Conservation (phyloP, 768 basidiomycete genomes). For the Naematelia aurantialba region DNA sequence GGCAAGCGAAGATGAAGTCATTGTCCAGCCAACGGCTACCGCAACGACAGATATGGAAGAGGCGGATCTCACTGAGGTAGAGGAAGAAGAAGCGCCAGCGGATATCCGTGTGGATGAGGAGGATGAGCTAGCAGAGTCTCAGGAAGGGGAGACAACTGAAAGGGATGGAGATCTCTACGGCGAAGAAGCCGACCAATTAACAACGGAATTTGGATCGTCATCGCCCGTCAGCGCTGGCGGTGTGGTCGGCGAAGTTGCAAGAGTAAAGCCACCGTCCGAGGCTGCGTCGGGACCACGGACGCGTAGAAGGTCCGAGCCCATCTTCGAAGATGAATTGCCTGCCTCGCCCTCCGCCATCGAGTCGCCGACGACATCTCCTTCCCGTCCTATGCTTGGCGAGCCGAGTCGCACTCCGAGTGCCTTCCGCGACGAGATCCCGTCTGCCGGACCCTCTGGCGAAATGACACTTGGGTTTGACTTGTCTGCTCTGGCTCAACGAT, state of each 20-base stretch:
- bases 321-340: slow-evolving; percentile 21
- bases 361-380: neutral
- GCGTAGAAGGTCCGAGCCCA: slow-evolving; percentile 7
- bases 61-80: slow-evolving; percentile 20
- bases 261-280: too few relatives aligned
- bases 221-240: too few relatives aligned
- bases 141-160: slow-evolving; percentile 7
- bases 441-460: slow-evolving; percentile 20
- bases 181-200: slow-evolving; percentile 9
- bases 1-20: slow-evolving; percentile 6
- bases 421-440: slow-evolving; percentile 34
- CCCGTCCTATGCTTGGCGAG: neutral
- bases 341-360: neutral
- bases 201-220: neutral
- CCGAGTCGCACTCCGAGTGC: slow-evolving; percentile 4
- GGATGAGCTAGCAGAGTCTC: slow-evolving; percentile 5
- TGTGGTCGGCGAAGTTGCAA: too few relatives aligned
- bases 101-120: too few relatives aligned
- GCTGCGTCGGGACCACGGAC: neutral
- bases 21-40: slow-evolving; percentile 26
- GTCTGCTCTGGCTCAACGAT: slow-evolving; percentile 35
- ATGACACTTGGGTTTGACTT: slow-evolving; percentile 52
- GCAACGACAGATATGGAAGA: slow-evolving; percentile 39
- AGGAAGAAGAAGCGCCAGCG: slow-evolving; percentile 1
- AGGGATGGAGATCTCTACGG: neutral